Conservation (phyloP, 441 rosid genomes). For the Syzygium syzygioides region DNA sequence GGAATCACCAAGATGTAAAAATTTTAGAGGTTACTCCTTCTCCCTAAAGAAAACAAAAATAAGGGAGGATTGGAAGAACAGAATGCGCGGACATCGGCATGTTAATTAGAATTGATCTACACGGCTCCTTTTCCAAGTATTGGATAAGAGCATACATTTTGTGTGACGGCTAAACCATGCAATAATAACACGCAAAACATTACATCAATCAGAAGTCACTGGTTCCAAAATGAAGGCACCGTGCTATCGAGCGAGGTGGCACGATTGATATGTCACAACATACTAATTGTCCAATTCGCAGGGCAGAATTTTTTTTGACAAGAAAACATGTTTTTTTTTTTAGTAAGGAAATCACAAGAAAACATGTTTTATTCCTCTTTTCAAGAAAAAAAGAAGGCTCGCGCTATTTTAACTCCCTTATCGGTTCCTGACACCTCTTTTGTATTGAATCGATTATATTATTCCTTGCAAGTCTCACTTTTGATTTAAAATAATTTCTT, state of each 20-base stretch:
- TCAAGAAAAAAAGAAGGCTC: not conserved
- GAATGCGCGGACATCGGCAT: too few relatives aligned
- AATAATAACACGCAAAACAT: not conserved
- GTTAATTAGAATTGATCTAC: not conserved
- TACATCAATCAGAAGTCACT: fast-evolving
- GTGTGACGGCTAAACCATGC: not conserved
- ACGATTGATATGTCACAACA: too few relatives aligned
- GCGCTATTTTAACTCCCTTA: too few relatives aligned
- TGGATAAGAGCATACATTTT: fast-evolving
- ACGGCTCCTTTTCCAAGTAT: not conserved
- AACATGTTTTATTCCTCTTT: not conserved
- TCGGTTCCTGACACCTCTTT: too few relatives aligned
- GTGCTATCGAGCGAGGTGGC: fast-evolving
- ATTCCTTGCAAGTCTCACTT: too few relatives aligned
- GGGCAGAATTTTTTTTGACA: fast-evolving
- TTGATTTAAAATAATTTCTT: too few relatives aligned
- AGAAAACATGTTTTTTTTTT: too few relatives aligned
- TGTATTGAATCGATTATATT: too few relatives aligned
- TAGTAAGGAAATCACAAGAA: fast-evolving
- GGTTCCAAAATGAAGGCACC: not conserved
- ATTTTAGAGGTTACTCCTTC: too few relatives aligned
- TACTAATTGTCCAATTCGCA: not conserved
- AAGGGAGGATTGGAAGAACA: too few relatives aligned
- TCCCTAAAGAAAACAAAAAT: too few relatives aligned
- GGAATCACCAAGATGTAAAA: too few relatives aligned